Conservation (phyloP, 345 rosid genomes). For the Eucalyptus leucophloia region DNA sequence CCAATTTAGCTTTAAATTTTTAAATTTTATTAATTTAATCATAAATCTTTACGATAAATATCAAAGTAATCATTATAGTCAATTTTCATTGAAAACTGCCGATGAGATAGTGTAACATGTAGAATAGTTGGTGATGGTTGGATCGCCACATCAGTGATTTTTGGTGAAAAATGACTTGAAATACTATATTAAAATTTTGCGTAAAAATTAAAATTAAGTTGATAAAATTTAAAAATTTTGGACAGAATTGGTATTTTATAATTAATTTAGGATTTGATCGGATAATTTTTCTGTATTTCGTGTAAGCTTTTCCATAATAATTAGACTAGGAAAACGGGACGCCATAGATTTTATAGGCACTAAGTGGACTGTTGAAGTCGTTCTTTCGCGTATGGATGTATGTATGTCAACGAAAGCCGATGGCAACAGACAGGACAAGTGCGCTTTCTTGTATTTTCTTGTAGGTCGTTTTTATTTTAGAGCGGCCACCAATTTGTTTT, state of each 20-base stretch:
- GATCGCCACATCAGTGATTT: rapidly evolving
- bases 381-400: not conserved
- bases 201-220: too few relatives aligned
- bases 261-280: rapidly evolving
- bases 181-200: rapidly evolving
- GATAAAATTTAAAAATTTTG: too few relatives aligned
- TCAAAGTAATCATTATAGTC: rapidly evolving
- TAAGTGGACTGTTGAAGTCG: not conserved
- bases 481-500: not conserved
- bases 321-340: too few relatives aligned
- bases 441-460: not conserved
- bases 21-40: rapidly evolving
- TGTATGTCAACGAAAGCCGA: not conserved
- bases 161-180: not conserved
- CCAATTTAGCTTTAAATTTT: rapidly evolving
- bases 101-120: rapidly evolving
- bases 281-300: not conserved
- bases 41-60: rapidly evolving
- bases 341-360: not conserved
- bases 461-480: not conserved
- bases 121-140: rapidly evolving
- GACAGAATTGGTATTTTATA: rapidly evolving
- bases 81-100: rapidly evolving
- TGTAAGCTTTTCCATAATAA: rapidly evolving
- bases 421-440: not conserved